phyloP scores from a whole-genome alignment of 768 basidiomycete species.

The Crassisporium funariophilum region DNA sequence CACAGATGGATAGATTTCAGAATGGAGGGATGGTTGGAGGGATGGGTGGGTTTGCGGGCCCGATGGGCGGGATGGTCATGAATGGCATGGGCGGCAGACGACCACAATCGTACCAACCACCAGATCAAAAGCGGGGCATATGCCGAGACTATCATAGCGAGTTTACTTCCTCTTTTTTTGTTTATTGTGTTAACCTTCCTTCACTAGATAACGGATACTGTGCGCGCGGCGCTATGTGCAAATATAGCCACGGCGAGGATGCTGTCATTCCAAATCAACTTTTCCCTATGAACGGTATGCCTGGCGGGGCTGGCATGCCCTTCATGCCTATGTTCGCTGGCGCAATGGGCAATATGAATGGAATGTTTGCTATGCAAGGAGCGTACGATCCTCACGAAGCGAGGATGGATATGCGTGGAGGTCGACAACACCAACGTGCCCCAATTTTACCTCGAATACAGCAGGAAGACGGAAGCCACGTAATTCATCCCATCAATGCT shows the following conservation, averaged over 20 bases:
- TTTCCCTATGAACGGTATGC: slow-evolving; percentile 50
- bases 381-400: slow-evolving; percentile 81
- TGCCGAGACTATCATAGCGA: slow-evolving; percentile 94
- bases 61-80: slow-evolving; percentile 28
- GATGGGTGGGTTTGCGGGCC: slow-evolving; percentile 23
- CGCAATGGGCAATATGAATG: slow-evolving; percentile 18
- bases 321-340: slow-evolving; percentile 75
- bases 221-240: slow-evolving; percentile 84
- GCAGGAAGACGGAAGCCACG: slow-evolving; percentile 51
- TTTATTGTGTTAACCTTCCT: slow-evolving; percentile 4
- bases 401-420: slow-evolving; percentile 76
- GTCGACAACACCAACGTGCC: slow-evolving; percentile 51
- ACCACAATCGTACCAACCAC: slow-evolving; percentile 65
- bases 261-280: slow-evolving; percentile 75
- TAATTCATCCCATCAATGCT: slow-evolving; percentile 38
- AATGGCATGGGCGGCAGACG: slow-evolving; percentile 44
- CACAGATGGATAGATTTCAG: slow-evolving; percentile 38
- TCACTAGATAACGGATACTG: slow-evolving; percentile 86
- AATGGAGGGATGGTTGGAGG: slow-evolving; percentile 34
- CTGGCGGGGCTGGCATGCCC: slow-evolving; percentile 47
- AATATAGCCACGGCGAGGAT: slow-evolving; percentile 91
- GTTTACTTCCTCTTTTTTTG: slow-evolving; percentile 35
- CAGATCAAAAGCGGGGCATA: slow-evolving; percentile 73
- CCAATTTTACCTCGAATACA: slow-evolving; percentile 58
- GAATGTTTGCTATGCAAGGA: slow-evolving; percentile 48